Evolutionary conservation across 352 stramenopile genomes (phyloP).

Genomic region (Pythium coloratum): DNA sequence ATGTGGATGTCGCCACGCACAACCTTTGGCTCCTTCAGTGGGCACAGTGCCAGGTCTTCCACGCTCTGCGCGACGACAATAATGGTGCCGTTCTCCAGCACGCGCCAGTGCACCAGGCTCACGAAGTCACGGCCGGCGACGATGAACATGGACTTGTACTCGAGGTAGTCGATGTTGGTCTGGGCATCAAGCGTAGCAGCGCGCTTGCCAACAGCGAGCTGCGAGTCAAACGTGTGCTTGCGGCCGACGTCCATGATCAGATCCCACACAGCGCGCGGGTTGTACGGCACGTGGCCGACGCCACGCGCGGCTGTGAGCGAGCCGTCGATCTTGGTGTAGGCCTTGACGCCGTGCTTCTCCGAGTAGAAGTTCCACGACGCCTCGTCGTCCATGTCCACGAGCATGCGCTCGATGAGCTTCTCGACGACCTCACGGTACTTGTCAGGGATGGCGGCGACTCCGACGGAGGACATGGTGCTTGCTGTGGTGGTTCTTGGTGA

Average conservation of each 20-base stretch:
- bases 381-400: conserved; percentile 54
- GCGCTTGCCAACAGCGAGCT: conserved; percentile 49
- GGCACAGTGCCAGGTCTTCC: conserved; percentile 50
- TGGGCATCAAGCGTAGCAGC: conserved; percentile 51
- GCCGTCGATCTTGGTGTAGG: conserved; percentile 64
- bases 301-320: conserved; percentile 56
- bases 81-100: conserved; percentile 55
- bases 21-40: conserved; percentile 66
- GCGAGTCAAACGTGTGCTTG: conserved; percentile 53
- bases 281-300: conserved; percentile 50
- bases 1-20: conserved; percentile 68
- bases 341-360: conserved; percentile 68
- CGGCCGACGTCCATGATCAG: conserved; percentile 46
- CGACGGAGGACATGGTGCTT: conserved; percentile 34
- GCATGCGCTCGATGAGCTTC: conserved; percentile 52
- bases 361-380: conserved; percentile 60
- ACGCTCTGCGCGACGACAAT: conserved; percentile 62
- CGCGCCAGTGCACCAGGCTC: conserved; percentile 66
- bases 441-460: conserved; percentile 39
- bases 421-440: conserved; percentile 56
- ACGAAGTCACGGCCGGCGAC: conserved; percentile 74
- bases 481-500: conserved; percentile 5
- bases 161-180: conserved; percentile 67
- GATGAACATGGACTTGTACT: conserved; percentile 75
- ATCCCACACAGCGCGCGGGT: conserved; percentile 53